Evolutionary conservation across 768 basidiomycete species (phyloP).

Genomic region (Psilocybe subaeruginosa): DNA sequence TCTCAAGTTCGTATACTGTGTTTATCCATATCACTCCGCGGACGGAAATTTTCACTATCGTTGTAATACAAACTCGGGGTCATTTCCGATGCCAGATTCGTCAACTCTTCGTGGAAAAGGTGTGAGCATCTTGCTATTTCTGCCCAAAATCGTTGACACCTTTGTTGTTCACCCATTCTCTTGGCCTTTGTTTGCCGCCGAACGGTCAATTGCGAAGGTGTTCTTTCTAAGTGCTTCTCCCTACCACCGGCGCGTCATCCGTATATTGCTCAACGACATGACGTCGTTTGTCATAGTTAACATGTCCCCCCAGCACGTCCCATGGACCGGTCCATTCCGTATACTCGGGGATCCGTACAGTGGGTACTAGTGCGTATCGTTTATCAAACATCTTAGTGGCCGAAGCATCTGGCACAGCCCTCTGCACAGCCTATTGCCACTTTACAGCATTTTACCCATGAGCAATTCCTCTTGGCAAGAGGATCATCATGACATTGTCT

Average conservation of each 20-base stretch:
- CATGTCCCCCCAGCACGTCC: neutral
- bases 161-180: conserved; percentile 9
- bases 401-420: neutral
- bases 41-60: neutral
- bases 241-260: conserved; percentile 3
- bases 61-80: neutral
- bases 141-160: neutral
- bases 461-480: neutral
- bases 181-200: conserved; percentile 15
- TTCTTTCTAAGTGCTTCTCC: neutral
- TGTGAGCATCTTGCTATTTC: neutral
- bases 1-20: neutral
- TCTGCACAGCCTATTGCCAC: neutral
- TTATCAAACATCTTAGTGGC: neutral
- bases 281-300: conserved; percentile 1
- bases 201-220: conserved; percentile 1
- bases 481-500: neutral
- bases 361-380: neutral
- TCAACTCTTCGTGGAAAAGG: neutral
- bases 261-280: conserved; percentile 5
- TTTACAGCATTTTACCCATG: neutral
- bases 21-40: conserved; percentile 6
- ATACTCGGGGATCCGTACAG: neutral
- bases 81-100: neutral
- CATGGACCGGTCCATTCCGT: conserved; percentile 13